These are phyloP conservation scores for Rosa lucieae DNA, from an alignment of 306 rosid species.

Conservation along the genomic window DNA sequence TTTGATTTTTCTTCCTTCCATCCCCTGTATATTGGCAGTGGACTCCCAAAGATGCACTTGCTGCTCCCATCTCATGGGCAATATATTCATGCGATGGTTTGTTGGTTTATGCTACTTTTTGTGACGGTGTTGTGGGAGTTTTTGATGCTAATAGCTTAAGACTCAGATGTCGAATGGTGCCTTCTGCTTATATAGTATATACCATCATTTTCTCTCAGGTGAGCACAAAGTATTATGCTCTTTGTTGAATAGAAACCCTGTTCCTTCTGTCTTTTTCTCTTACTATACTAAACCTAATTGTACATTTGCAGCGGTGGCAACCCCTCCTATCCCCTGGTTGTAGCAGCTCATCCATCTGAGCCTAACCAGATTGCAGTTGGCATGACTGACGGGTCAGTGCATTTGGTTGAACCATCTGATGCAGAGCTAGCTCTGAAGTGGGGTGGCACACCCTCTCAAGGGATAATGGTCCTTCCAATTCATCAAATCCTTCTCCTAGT, in stretches of 20 bases:
- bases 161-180: conserved; percentile 42
- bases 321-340: conserved; percentile 33
- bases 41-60: conserved; percentile 36
- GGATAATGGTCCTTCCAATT: conserved; percentile 41
- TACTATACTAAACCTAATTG: not conserved
- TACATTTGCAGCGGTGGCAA: conserved; percentile 20
- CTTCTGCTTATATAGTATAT: conserved; percentile 29
- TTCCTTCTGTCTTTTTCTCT: not conserved
- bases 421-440: conserved; percentile 36
- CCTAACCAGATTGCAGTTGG: conserved; percentile 45
- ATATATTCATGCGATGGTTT: conserved; percentile 47
- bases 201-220: conserved; percentile 38
- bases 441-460: conserved; percentile 40
- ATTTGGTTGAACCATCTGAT: conserved; percentile 37
- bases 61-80: conserved; percentile 44
- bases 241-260: not conserved
- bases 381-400: conserved; percentile 39
- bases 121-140: conserved; percentile 44
- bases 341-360: conserved; percentile 47
- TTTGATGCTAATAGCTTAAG: conserved; percentile 40
- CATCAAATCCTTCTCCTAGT: conserved; percentile 43
- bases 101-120: conserved; percentile 32
- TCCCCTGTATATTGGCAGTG: conserved; percentile 26
- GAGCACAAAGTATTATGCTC: not conserved
- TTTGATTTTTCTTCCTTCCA: not conserved